These are phyloP conservation scores for Trichosphaerium sp. DNA, from an alignment of 78 protist genomes.

Conservation along the genomic window DNA sequence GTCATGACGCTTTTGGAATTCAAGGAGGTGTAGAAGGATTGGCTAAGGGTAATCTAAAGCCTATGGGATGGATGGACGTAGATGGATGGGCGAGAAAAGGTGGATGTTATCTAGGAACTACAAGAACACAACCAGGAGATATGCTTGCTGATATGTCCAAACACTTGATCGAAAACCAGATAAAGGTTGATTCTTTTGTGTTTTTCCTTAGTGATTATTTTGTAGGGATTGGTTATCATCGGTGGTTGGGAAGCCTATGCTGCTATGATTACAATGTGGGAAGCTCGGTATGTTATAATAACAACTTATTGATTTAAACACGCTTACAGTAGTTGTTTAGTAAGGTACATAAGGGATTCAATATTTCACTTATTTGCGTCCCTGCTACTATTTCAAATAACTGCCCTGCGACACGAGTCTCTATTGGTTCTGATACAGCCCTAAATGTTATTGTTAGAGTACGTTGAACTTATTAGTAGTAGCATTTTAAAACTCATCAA, in stretches of 20 bases:
- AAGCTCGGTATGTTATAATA: conserved; percentile 5
- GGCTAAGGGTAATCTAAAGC: conserved; percentile 21
- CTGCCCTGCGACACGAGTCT: conserved; percentile 56
- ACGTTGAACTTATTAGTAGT: too few relatives aligned
- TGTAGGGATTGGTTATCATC: too few relatives aligned
- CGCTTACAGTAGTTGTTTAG: conserved; percentile 5
- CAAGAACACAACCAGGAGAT: conserved; percentile 35
- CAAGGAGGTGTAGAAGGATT: conserved; percentile 5
- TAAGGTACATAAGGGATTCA: background rate
- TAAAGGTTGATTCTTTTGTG: conserved; percentile 20
- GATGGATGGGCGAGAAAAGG: conserved; percentile 52
- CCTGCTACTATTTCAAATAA: conserved; percentile 74
- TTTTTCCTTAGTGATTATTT: too few relatives aligned
- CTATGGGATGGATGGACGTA: conserved; percentile 40
- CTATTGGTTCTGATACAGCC: conserved; percentile 62
- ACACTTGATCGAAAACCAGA: background rate
- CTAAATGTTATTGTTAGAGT: conserved; percentile 55
- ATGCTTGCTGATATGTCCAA: conserved; percentile 3
- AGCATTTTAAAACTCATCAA: too few relatives aligned
- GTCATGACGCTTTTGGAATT: background rate
- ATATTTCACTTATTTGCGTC: conserved; percentile 22
- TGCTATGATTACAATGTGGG: conserved; percentile 13
- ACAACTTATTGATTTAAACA: background rate
- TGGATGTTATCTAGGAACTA: conserved; percentile 60
- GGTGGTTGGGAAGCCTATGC: conserved; percentile 68